Conservation (phyloP, 2,329 filamentous ascomycete genomes). For the Pseudogymnoascus destructans region DNA sequence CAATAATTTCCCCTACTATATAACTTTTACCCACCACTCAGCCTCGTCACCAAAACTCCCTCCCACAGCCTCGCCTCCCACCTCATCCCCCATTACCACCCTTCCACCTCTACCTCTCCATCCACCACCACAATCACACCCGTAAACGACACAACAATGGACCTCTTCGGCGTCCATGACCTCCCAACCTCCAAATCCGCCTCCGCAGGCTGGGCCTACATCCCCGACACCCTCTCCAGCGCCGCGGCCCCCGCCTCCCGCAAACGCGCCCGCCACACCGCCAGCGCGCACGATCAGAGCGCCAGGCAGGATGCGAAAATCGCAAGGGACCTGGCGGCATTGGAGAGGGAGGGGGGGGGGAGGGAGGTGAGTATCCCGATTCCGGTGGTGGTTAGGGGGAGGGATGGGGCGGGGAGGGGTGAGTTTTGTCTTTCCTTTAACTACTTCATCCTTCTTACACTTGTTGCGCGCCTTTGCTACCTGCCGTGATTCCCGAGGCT, state of each 20-base stretch:
- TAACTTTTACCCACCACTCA: neutral
- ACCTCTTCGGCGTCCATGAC: constrained; percentile 69
- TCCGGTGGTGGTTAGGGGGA: constrained; percentile 45
- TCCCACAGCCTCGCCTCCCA: neutral
- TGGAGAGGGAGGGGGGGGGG: constrained; percentile 64
- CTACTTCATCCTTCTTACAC: too few relatives aligned
- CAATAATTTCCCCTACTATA: neutral
- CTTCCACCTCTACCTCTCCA: neutral
- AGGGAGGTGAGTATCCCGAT: constrained; percentile 63
- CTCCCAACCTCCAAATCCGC: constrained; percentile 57
- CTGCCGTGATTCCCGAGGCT: neutral
- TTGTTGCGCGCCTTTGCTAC: too few relatives aligned
- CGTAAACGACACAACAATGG: constrained; percentile 32
- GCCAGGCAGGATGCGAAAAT: constrained; percentile 75
- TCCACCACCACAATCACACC: neutral
- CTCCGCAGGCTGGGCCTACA: constrained; percentile 81
- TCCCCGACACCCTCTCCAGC: constrained; percentile 58
- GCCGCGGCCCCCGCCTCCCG: constrained; percentile 40
- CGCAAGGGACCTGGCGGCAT: constrained; percentile 64
- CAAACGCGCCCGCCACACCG: constrained; percentile 57
- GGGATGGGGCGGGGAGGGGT: constrained; percentile 32
- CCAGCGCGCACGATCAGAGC: constrained; percentile 49
- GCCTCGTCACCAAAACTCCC: too few relatives aligned
- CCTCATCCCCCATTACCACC: neutral
- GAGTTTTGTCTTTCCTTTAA: constrained; percentile 12